Evolutionary conservation across 2,329 filamentous ascomycete genomes (phyloP).

Genomic region (Coleophoma cylindrospora): DNA sequence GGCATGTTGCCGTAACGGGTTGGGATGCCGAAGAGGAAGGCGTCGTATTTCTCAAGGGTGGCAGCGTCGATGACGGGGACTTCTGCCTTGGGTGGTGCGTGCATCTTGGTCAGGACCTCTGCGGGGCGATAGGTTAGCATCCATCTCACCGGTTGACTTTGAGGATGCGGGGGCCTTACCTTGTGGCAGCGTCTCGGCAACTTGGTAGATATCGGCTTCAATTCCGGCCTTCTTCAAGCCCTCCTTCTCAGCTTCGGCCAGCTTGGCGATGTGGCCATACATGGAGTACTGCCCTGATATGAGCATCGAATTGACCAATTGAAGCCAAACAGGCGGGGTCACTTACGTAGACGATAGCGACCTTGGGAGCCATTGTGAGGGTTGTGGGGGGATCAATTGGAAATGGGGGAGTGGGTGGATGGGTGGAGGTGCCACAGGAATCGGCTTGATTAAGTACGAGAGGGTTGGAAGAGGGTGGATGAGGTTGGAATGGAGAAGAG

Average conservation of each 20-base stretch:
- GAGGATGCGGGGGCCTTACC: constrained; percentile 25
- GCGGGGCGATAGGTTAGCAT: background rate
- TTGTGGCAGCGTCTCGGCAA: constrained; percentile 78
- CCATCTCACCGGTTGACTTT: background rate
- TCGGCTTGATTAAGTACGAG: too few relatives aligned
- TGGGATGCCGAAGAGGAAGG: constrained; percentile 87
- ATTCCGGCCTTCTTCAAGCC: constrained; percentile 88
- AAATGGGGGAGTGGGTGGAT: background rate
- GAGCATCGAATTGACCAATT: constrained; percentile 4
- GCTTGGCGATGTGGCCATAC: constrained; percentile 82
- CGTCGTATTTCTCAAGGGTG: constrained; percentile 73
- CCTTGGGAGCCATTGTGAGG: constrained; percentile 72
- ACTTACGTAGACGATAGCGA: constrained; percentile 85
- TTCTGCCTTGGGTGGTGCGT: constrained; percentile 73
- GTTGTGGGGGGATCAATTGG: constrained; percentile 2
- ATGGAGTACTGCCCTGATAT: constrained; percentile 67
- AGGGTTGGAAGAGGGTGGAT: background rate
- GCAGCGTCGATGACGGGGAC: constrained; percentile 57
- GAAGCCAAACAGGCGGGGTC: background rate
- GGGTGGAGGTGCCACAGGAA: background rate
- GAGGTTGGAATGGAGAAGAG: background rate
- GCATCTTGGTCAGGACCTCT: constrained; percentile 76
- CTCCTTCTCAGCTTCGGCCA: constrained; percentile 86
- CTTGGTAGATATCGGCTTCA: constrained; percentile 73
- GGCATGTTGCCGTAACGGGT: constrained; percentile 98